Conservation (phyloP, 805 yeast species). For the Lachancea meyersii region DNA sequence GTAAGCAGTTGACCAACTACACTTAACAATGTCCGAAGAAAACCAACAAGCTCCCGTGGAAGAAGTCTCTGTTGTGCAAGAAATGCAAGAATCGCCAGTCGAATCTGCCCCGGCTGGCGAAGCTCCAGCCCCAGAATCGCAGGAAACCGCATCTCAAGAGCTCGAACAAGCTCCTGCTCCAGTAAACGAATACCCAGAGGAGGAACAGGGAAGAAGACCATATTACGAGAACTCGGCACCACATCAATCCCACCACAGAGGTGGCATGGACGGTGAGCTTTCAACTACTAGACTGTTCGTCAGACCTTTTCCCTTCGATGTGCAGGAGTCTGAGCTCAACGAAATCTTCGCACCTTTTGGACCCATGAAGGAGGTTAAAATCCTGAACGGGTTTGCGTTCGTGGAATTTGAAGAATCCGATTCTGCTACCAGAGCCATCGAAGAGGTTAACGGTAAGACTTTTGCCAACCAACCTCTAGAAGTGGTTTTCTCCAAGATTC, state of each 20-base stretch:
- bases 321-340: slow-evolving; percentile 53
- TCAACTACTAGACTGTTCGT: slow-evolving; percentile 47
- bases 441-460: slow-evolving; percentile 64
- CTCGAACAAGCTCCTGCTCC: slow-evolving; percentile 12
- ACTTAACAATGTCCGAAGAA: slow-evolving; percentile 12
- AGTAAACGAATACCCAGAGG: slow-evolving; percentile 13
- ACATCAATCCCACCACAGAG: slow-evolving; percentile 1
- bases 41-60: slow-evolving; percentile 19
- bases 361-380: slow-evolving; percentile 57
- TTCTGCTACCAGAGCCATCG: slow-evolving; percentile 68
- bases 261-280: slow-evolving; percentile 29
- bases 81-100: slow-evolving; percentile 9
- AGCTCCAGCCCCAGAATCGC: background rate
- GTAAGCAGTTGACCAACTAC: background rate
- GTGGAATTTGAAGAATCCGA: slow-evolving; percentile 76
- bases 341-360: slow-evolving; percentile 64
- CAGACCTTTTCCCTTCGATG: slow-evolving; percentile 57
- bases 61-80: slow-evolving; percentile 3
- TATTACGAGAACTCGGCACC: background rate
- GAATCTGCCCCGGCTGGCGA: slow-evolving; percentile 12
- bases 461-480: slow-evolving; percentile 49
- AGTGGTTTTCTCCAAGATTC: slow-evolving; percentile 38
- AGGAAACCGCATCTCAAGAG: slow-evolving; percentile 12
- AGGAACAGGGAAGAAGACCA: slow-evolving; percentile 1
- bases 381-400: slow-evolving; percentile 82